A percentile compares a stretch with the other conserved stretches of the same genome.
phyloP scores from a whole-genome alignment of 2,329 filamentous ascomycete genomes.

The Scytalidium lignicola region DNA sequence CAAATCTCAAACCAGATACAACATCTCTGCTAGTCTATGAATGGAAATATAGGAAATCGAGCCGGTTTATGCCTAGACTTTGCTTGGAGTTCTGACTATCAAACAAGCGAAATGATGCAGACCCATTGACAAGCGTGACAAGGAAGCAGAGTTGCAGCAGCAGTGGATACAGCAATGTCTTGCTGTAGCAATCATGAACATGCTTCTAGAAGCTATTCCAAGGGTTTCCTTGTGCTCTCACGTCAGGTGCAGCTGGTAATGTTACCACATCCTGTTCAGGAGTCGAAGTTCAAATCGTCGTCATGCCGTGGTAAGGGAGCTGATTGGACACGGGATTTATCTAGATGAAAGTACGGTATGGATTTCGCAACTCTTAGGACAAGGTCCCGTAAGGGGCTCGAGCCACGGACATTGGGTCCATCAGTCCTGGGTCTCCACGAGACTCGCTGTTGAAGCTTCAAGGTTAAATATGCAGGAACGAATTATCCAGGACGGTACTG shows the following conservation, averaged over 20 bases:
- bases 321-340: neutral
- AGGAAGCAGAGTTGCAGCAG: neutral
- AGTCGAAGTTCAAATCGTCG: neutral
- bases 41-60: neutral
- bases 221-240: neutral
- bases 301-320: neutral
- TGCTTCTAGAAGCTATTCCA: neutral
- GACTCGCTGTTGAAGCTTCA: too few species aligned
- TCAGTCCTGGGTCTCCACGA: too few species aligned
- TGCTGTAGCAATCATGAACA: neutral
- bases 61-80: neutral
- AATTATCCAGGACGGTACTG: too few species aligned
- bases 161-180: too few species aligned
- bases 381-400: neutral
- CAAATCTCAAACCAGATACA: too few species aligned
- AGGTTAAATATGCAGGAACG: too few species aligned
- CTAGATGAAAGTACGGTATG: neutral
- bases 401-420: neutral
- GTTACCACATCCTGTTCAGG: neutral
- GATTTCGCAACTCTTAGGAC: neutral
- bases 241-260: neutral
- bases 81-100: neutral
- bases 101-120: neutral
- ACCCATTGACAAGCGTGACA: neutral
- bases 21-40: neutral